Base-by-base conservation (phyloP, 495 filamentous ascomycete species). In the Penicillium bialowiezense region DNA sequence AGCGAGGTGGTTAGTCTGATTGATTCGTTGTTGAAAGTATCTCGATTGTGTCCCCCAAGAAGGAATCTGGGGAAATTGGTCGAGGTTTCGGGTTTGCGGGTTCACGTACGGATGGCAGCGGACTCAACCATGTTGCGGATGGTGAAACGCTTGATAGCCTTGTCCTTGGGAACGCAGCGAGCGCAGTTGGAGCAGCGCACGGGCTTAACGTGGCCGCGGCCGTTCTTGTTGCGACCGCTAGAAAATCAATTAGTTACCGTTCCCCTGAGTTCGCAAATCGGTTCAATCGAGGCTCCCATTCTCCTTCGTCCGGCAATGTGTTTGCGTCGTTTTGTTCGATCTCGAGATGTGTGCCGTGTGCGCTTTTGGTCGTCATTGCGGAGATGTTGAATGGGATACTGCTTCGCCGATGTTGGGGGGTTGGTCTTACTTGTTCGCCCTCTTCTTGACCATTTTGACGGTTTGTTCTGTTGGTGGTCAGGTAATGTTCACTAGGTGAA, bases 61-160 rank as follows among this genome's bases (percentile, higher is more conserved):
- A 34, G 24, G 20, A 32, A 43, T 55, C 43, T 54, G 60, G 40
- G 20, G n/a, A n/a, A 20, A 49, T 38, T 20, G 35, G n/a, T 39
- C 36, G 24, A 32, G 32, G 33, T 13, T 21, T 37, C 37, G 48
- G 48, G 49, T 49, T 51, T 45, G 43, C 26, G 43, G 54, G 43
- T 47, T 48, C 65, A 91, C 91, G 73, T 91, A 98, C 95, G 93
- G 75, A 99, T 97, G 70, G 93, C 93, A 60, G 93, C 93, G 54
- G 90, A 95, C 80, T 99, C 93, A 58, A 99, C 93, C 95, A 98
- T 98, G 85, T 98, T 98, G 74, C 93, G 86, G 85, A 99, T 97
- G 73, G 93, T 99, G 83, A 99, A 99, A 77, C 93, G 84, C 91
- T 99, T 99, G 82, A 99, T 97, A 63, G 93, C 95, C 86, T 99